Evolutionary conservation across 2,329 filamentous ascomycete species (phyloP), one percentile per base, ranked within the genome.

Genomic region (Clonostachys sp.): DNA sequence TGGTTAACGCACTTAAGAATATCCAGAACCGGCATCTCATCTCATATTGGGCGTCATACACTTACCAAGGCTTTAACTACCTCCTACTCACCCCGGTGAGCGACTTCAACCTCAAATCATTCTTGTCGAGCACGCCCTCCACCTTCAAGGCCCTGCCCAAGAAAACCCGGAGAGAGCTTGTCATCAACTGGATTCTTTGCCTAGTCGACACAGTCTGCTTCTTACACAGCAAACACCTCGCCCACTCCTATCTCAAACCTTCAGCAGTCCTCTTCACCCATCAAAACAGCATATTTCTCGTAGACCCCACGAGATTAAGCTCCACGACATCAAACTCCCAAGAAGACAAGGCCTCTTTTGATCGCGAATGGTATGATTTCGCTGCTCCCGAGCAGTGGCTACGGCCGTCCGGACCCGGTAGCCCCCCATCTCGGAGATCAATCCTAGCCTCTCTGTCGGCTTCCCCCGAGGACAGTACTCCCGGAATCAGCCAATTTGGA

Each of bases 151-250:
- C 75, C 45, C 61, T 89, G 12, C 57, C 78, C 5, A 86, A 87
- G 58, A 70, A 73, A 45, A 74, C 79, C 39, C 74, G 84, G 24
- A 74, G 83, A 34, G 68, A 72, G 42, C 67, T 86, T 14, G 61
- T 89, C 6, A 71, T 89, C 59, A 84, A 87, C 61, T 91, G 87
- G 87, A 79, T 90, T 57, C 81, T 87, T 57, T 91, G 87, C 60
- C 73, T 91, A 5, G 74, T 78, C 39, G 84, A 89, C 60, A 83
- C 85, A 2, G 59, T 90, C 14, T 80, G 83, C 46, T 86, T 78
- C 51, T 66, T 91, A 3, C 87, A 91, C 59, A 75, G 74, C 51
- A 76, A 75, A 43, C 81, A 82, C 2, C 74, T 81, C 20, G 77
- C 78, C 4, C 86, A 91, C 55, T 78, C 79, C 18, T 82, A 81